Evolutionary conservation across 2,329 filamentous ascomycete species (phyloP), one percentile per base, ranked within the genome.

Genomic region (Chlorencoelia australis): DNA sequence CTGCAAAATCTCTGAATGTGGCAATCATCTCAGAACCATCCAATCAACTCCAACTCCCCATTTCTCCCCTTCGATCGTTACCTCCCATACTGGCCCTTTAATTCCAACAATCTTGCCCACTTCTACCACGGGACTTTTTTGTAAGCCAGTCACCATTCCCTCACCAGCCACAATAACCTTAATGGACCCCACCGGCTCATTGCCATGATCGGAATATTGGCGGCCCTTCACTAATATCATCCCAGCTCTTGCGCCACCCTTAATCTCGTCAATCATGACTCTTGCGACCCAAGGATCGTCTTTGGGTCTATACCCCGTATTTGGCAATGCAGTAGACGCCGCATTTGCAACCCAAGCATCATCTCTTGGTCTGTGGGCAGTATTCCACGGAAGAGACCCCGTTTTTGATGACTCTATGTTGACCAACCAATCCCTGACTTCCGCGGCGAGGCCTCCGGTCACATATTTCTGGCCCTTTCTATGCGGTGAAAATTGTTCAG

Each of bases 401-500:
- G n/a, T n/a, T n/a, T n/a, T n/a, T 2, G 49, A 21, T 34, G 41
- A 42, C 22, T 56, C 53, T 7, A 58, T 41, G 35, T 69, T 67
- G 11, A 73, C 53, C 9, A 75, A 56, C 68, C 68, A 73, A 11
- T 59, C 55, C 32, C 67, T 61, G 19, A 71, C 50, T 31, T 61
- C 65, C 1, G 62, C 58, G 3, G 70, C 70, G 36, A 71, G 54
- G 2, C 69, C 70, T 3, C 62, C 60, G 2, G 62, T 54, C 0
- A 69, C 30, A 43, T 67, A 73, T 45, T 66, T 66, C 42, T 67
- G 60, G 0, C 61, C 63, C 40, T 63, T 63, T 17, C 67, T 59
- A 30, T 66, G 64, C 1, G 71, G 70, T 1, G 69, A 72, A 51
- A 74, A 74, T 25, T 65, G 60, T 26, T 70, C 65, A 1, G 69